Evolutionary conservation across 2,329 filamentous ascomycete genomes (phyloP), one percentile per base, ranked within the genome.

Genomic region (Talaromyces sp.): DNA sequence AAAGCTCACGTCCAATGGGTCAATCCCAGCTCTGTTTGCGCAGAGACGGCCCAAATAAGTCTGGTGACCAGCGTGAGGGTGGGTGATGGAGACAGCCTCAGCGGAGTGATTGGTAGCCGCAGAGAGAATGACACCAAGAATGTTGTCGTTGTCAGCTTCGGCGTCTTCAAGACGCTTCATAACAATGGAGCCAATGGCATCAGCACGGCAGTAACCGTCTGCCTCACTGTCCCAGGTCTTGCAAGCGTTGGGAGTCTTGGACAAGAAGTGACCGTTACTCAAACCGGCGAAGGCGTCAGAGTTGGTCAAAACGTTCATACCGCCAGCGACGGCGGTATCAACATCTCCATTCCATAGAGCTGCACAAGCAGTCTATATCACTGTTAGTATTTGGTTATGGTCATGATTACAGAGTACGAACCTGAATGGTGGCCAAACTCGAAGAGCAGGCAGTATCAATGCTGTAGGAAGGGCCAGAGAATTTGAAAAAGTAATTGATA

Each of bases 111-210:
- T 96, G 58, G 91, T 95, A 4, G 88, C 86, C 0, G 88, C 86
- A 31, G 88, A 91, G 0, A 91, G 82, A 58, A 97, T 90, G 68
- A 91, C 88, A 17, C 88, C 91, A n/a, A 93, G 83, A 47, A 83
- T 80, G 0, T 76, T 76, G 63, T 95, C 92, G 67, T 91, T 88
- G 71, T 95, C 91, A 0, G 86, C 86, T 61, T 91, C 76, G 1
- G 92, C 92, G 76, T 94, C 91, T 63, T 92, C 89, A 1, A 93
- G 86, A 38, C 91, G 85, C 82, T 96, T 96, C 58, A 95, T 80
- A 25, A 95, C 83, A 58, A 95, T 84, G 0, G 89, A 89, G 1
- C 88, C 91, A 67, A 90, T 89, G 19, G 86, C 88, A 70, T 95
- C 91, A 63, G 88, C 91, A 74, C 91, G 88, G 78, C 91, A 94